Evolutionary conservation across 2,329 filamentous ascomycete genomes (phyloP).

Genomic region (Diplodia seriata): DNA sequence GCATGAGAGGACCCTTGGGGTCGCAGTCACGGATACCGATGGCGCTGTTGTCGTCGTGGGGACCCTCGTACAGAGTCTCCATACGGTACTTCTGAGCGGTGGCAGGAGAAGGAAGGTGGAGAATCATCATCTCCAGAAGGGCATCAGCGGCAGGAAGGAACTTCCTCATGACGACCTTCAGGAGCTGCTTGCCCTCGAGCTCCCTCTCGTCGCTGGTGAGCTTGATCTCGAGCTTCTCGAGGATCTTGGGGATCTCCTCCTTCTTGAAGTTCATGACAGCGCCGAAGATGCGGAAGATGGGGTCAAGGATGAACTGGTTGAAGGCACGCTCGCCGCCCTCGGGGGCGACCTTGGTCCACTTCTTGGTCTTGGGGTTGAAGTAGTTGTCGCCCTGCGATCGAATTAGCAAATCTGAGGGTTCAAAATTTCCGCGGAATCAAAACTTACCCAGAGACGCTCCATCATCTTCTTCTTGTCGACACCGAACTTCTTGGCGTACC

Average conservation of each 20-base stretch:
- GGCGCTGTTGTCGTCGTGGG: conserved; percentile 86
- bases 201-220: conserved; percentile 85
- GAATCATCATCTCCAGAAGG: conserved; percentile 99
- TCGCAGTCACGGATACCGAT: conserved; percentile 99
- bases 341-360: conserved; percentile 91
- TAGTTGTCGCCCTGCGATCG: conserved; percentile 81
- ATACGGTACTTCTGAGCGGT: conserved; percentile 97
- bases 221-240: conserved; percentile 96
- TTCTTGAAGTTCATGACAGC: conserved; percentile 99
- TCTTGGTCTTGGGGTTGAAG: conserved; percentile 99
- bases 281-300: conserved; percentile 99
- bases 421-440: background rate
- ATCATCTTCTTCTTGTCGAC: conserved; percentile 99
- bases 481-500: conserved; percentile 99
- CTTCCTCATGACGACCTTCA: conserved; percentile 98
- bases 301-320: conserved; percentile 99
- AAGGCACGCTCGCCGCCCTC: conserved; percentile 98
- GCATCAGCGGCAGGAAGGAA: conserved; percentile 98
- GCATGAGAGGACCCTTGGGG: conserved; percentile 97
- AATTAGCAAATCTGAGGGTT: conserved; percentile 38
- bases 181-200: conserved; percentile 94
- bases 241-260: conserved; percentile 81
- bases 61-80: conserved; percentile 99
- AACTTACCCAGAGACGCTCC: conserved; percentile 94
- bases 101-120: conserved; percentile 94